Percentiles rank a stretch among this genome's conserved stretches.
phyloP scores from a whole-genome alignment of 495 filamentous ascomycete genomes.

The Podospora anserina region DNA sequence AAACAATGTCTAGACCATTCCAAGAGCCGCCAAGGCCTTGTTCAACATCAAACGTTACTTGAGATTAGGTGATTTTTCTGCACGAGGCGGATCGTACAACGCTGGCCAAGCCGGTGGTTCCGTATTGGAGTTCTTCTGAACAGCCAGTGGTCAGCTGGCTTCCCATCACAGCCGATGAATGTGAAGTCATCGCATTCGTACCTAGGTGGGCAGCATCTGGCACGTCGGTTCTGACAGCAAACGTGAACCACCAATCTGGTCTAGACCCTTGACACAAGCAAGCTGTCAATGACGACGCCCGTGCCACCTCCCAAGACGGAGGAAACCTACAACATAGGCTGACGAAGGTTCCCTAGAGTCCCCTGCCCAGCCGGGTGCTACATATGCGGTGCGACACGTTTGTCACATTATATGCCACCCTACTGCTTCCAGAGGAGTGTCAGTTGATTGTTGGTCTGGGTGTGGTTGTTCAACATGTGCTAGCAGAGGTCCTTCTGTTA shows the following conservation, averaged over 20 bases:
- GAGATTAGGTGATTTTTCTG: constrained; percentile 2
- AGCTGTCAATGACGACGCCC: neutral
- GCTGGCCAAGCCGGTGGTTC: neutral
- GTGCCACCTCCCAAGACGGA: neutral
- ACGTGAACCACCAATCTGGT: neutral
- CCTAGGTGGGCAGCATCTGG: neutral
- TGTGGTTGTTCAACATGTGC: neutral
- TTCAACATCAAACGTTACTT: constrained; percentile 5
- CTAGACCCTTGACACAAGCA: neutral
- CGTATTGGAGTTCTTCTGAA: neutral
- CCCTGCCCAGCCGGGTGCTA: constrained; percentile 10
- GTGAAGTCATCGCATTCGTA: neutral
- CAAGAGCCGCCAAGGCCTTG: constrained; percentile 1
- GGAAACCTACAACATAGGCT: neutral
- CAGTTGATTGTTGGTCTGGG: neutral
- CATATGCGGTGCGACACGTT: neutral
- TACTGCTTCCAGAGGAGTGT: neutral
- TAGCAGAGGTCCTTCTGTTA: neutral
- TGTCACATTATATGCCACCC: neutral
- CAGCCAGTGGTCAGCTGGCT: neutral
- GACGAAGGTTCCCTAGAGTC: neutral
- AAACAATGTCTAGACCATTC: neutral
- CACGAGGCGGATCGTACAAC: neutral
- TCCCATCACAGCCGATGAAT: neutral
- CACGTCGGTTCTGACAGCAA: neutral